Conservation (phyloP, 768 basidiomycete genomes). For the Ramaria sp. region DNA sequence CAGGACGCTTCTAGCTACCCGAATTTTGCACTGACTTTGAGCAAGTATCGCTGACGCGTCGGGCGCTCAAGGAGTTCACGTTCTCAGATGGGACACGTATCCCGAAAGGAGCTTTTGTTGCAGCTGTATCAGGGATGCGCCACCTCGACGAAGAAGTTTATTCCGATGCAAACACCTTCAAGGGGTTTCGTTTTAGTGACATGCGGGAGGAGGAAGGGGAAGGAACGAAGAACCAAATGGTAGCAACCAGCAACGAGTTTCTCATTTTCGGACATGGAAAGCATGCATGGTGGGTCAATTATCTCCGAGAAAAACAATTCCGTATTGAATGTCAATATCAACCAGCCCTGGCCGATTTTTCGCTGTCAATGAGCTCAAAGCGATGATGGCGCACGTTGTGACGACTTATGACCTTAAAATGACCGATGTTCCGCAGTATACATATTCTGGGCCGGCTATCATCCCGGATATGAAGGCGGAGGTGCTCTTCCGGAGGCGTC, state of each 20-base stretch:
- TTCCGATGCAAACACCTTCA: slow-evolving; percentile 20
- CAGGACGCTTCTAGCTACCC: neutral
- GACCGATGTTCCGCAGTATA: neutral
- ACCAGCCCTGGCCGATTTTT: slow-evolving; percentile 13
- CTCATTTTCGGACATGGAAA: slow-evolving; percentile 27
- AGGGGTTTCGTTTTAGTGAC: slow-evolving; percentile 38
- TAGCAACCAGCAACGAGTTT: slow-evolving; percentile 23
- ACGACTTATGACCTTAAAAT: slow-evolving; percentile 7
- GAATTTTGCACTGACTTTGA: neutral
- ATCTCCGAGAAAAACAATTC: neutral
- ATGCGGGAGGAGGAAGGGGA: slow-evolving; percentile 24
- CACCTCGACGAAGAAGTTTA: slow-evolving; percentile 19
- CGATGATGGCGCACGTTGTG: slow-evolving; percentile 10
- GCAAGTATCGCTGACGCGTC: slow-evolving; percentile 8
- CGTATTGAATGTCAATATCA: neutral
- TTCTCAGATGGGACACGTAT: slow-evolving; percentile 9
- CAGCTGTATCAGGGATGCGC: neutral
- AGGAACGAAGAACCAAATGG: slow-evolving; percentile 23
- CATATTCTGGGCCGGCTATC: neutral
- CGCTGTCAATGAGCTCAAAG: slow-evolving; percentile 10
- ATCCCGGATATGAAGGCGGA: neutral
- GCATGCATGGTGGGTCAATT: slow-evolving; percentile 20
- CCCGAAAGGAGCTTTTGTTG: neutral
- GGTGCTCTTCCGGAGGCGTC: neutral
- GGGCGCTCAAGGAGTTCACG: slow-evolving; percentile 1